Evolutionary conservation across 2,329 filamentous ascomycete species (phyloP).

Genomic region (Pestalotiopsis sp.): DNA sequence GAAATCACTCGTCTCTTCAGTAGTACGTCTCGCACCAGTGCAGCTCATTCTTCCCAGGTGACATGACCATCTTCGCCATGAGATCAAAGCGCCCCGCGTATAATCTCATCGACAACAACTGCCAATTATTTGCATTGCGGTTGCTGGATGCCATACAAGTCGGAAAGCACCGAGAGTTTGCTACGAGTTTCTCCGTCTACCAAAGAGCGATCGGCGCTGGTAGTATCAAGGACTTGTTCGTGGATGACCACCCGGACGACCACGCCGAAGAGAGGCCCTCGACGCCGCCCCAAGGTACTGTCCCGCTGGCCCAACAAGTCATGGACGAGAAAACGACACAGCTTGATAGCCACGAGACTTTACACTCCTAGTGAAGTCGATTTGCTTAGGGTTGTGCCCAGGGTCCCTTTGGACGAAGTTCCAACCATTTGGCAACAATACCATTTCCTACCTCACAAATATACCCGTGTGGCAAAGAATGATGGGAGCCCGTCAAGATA

Average conservation of each 20-base stretch:
- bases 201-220: constrained; percentile 49
- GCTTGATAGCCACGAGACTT: constrained; percentile 38
- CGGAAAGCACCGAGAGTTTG: constrained; percentile 50
- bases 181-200: constrained; percentile 54
- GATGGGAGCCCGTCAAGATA: too few relatives aligned
- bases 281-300: constrained; percentile 34
- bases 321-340: constrained; percentile 56
- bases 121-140: constrained; percentile 55
- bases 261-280: constrained; percentile 25
- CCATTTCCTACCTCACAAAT: background rate
- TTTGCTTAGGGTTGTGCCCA: background rate
- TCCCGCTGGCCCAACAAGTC: constrained; percentile 50
- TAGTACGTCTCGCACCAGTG: constrained; percentile 1
- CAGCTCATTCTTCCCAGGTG: constrained; percentile 33
- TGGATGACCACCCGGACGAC: constrained; percentile 30
- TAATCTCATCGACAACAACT: constrained; percentile 62
- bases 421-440: background rate
- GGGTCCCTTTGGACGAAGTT: background rate
- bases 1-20: background rate
- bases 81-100: constrained; percentile 49
- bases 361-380: background rate
- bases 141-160: constrained; percentile 56
- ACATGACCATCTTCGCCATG: constrained; percentile 54
- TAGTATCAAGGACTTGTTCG: constrained; percentile 53
- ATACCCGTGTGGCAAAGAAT: background rate